These are phyloP conservation scores for Pachysandra terminalis DNA, from an alignment of 164 flowering plant species.

Conservation along the genomic window DNA sequence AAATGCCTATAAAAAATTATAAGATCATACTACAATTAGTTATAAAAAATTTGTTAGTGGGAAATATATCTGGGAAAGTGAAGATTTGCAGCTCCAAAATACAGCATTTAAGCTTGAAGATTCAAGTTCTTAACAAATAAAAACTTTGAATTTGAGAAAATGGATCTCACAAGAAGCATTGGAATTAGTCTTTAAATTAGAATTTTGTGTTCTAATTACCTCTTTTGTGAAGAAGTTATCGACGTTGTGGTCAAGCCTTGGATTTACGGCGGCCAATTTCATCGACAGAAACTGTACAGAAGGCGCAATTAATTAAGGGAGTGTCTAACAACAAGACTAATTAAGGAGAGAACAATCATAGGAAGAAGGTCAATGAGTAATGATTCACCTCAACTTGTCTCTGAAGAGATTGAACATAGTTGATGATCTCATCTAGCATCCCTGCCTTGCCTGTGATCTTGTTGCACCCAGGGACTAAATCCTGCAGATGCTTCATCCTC, in stretches of 20 bases:
- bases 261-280: constrained; percentile 91
- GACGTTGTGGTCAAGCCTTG: constrained; percentile 59
- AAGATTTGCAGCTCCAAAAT: no score
- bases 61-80: no score
- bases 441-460: constrained; percentile 97
- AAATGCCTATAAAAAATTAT: constrained; percentile 35
- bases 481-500: constrained; percentile 92
- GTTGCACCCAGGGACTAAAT: constrained; percentile 95
- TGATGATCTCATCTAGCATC: constrained; percentile 95
- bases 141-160: no score
- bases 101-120: no score
- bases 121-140: no score
- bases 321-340: neutral
- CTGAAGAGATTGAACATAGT: constrained; percentile 94
- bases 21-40: neutral
- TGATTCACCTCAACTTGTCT: constrained; percentile 87
- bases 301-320: neutral
- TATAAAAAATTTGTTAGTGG: no score
- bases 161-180: no score
- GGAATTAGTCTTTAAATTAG: no score
- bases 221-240: constrained; percentile 68
- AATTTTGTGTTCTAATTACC: constrained; percentile 35
- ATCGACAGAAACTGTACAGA: constrained; percentile 81
- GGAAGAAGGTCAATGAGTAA: neutral
- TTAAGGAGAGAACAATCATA: neutral